These are phyloP conservation scores for Nicotiana attenuata DNA, from an alignment of 257 asterid genomes.

Conservation along the genomic window DNA sequence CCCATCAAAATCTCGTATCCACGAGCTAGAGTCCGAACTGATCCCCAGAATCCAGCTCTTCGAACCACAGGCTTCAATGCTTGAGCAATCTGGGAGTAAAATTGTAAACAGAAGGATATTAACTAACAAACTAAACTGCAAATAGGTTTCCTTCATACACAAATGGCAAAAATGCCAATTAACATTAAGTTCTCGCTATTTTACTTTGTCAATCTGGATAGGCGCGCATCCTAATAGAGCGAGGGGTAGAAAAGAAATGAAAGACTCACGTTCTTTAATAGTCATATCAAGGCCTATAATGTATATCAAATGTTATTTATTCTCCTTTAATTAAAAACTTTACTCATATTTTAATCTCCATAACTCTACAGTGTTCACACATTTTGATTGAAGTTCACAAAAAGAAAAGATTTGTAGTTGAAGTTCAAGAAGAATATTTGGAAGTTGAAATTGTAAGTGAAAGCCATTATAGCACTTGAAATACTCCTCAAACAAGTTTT, in stretches of 20 bases:
- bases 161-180: background rate
- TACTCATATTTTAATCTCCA: background rate
- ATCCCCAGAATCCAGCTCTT: conserved; percentile 83
- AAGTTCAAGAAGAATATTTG: background rate
- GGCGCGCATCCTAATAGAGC: background rate
- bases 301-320: background rate
- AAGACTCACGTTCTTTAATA: background rate
- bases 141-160: background rate
- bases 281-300: background rate
- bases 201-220: background rate
- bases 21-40: conserved; percentile 78
- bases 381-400: background rate
- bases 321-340: background rate
- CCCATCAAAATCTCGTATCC: conserved; percentile 93
- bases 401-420: background rate
- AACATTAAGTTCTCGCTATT: background rate
- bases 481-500: background rate
- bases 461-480: background rate
- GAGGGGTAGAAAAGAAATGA: background rate
- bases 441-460: background rate
- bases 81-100: conserved; percentile 72
- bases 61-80: conserved; percentile 80
- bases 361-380: background rate
- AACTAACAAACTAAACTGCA: background rate
- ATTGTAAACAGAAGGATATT: background rate